Evolutionary conservation across 148 eudicot species (phyloP), one percentile per base, ranked within the genome.

Genomic region (Oxyria digyna): DNA sequence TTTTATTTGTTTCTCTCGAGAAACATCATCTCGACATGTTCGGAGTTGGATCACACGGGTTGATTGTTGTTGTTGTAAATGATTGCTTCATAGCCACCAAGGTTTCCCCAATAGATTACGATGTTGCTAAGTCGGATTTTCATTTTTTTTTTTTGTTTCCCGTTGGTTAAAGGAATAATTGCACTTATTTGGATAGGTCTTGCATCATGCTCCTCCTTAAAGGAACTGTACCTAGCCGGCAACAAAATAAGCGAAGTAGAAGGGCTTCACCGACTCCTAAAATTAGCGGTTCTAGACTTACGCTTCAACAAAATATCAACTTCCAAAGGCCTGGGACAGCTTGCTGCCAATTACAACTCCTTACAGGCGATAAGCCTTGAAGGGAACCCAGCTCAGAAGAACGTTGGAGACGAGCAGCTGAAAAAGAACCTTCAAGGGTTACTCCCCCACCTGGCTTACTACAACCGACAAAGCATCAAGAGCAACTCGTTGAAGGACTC

Each of bases 361-460:
- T 77, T 94, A 67, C 97, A 94, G 78, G 99, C 93, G 57, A 79
- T 94, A 24, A 88, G 99, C 83, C 69, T 94, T 31, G 97, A 94
- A 84, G 99, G 99, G 62, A 94, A 94, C 71, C 97, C 99, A 0
- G 92, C 97, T 43, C 99, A 94, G 82, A 94, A 86, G 72, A 90
- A 90, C 33, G 89, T 94, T 1, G 99, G 99, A 0, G 97, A 94
- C 45, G 97, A 94, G 73, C 97, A 90, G 72, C 77, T 94, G 41
- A 90, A 87, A 73, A 94, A 94, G 55, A 78, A 78, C 70, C 69
- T 94, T 23, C 85, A 74, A 62, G 81, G 89, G 45, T 79, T 90
- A 71, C 99, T 94, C 66, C 99, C 97, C 32, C 77, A 82, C 67
- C 75, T 94, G 33, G 80, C 86, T 49, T 94, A 94, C 79, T 94